Conservation (phyloP, 805 yeast genomes). For the Pichia gijzeniarum region DNA sequence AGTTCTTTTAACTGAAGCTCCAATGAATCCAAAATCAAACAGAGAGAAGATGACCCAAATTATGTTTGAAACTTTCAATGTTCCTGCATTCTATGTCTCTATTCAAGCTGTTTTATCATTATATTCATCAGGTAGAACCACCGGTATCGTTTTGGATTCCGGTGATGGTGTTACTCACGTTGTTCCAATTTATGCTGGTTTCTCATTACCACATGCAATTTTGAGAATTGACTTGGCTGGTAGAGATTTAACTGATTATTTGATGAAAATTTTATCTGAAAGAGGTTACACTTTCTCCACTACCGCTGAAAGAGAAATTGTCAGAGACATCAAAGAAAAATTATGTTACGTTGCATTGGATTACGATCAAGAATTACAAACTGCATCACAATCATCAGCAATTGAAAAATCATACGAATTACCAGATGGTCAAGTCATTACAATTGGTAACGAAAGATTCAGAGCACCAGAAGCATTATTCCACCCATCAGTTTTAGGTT, state of each 20-base stretch:
- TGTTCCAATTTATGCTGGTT: constrained; percentile 99
- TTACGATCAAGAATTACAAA: constrained; percentile 99
- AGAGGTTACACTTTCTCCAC: constrained; percentile 99
- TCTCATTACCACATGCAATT: constrained; percentile 98
- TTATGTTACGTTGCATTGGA: constrained; percentile 98
- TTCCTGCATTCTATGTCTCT: constrained; percentile 98
- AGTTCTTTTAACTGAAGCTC: constrained; percentile 98
- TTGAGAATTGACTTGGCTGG: constrained; percentile 99
- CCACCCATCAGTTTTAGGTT: constrained; percentile 89
- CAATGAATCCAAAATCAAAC: constrained; percentile 99
- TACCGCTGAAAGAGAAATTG: constrained; percentile 98
- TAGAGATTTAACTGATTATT: constrained; percentile 98
- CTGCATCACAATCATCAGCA: constrained; percentile 96
- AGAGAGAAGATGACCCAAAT: constrained; percentile 99
- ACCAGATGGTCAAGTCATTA: constrained; percentile 99
- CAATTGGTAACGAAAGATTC: constrained; percentile 99
- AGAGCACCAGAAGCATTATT: constrained; percentile 99
- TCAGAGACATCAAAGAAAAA: constrained; percentile 93
- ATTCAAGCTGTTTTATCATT: constrained; percentile 97
- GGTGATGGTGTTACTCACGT: constrained; percentile 99
- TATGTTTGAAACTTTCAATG: constrained; percentile 98
- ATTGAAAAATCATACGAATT: constrained; percentile 98
- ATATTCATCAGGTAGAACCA: constrained; percentile 99
- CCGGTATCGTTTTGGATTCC: constrained; percentile 98
- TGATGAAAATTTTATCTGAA: constrained; percentile 97